Percentiles rank a stretch among this genome's conserved stretches.
phyloP scores from a whole-genome alignment of 2,329 filamentous ascomycete genomes.

The Sporothrix globosa region DNA sequence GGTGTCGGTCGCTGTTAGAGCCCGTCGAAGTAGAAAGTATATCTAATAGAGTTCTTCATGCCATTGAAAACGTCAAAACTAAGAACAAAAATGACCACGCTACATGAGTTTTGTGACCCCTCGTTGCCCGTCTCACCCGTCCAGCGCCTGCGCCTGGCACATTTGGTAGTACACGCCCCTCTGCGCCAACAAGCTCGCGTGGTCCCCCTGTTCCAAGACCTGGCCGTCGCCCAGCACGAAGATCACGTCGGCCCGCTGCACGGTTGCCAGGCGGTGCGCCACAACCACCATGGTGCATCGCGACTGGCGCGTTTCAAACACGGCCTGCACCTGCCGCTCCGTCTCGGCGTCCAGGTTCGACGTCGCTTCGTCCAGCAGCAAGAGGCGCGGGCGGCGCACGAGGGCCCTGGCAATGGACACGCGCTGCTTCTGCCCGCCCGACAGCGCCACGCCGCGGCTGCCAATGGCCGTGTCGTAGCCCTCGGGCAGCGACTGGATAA shows the following conservation, averaged over 20 bases:
- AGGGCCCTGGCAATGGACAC: constrained; percentile 36
- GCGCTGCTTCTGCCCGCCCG: constrained; percentile 37
- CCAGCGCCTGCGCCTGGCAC: constrained; percentile 36
- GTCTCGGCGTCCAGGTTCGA: constrained; percentile 36
- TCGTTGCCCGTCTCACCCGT: constrained; percentile 20
- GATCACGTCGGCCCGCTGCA: constrained; percentile 70
- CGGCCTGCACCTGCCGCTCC: constrained; percentile 35
- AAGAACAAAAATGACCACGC: not conserved
- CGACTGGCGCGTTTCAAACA: constrained; percentile 41
- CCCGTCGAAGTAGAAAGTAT: constrained; percentile 16
- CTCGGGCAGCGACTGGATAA: constrained; percentile 64
- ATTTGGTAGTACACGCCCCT: constrained; percentile 58
- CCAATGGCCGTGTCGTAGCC: constrained; percentile 35
- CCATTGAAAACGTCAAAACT: not conserved
- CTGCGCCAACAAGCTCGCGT: constrained; percentile 53
- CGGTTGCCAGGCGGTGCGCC: constrained; percentile 67
- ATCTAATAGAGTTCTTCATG: constrained; percentile 25
- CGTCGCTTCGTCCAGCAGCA: constrained; percentile 36
- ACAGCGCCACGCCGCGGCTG: constrained; percentile 34
- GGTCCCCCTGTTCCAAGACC: constrained; percentile 65
- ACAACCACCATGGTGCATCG: constrained; percentile 66
- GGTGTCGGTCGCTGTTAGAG: constrained; percentile 4
- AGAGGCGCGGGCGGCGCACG: constrained; percentile 31
- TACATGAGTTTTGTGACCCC: not conserved
- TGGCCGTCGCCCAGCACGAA: constrained; percentile 68